Evolutionary conservation across 2,329 filamentous ascomycete species (phyloP), one percentile per base, ranked within the genome.

Genomic region (Alternaria postmessia): DNA sequence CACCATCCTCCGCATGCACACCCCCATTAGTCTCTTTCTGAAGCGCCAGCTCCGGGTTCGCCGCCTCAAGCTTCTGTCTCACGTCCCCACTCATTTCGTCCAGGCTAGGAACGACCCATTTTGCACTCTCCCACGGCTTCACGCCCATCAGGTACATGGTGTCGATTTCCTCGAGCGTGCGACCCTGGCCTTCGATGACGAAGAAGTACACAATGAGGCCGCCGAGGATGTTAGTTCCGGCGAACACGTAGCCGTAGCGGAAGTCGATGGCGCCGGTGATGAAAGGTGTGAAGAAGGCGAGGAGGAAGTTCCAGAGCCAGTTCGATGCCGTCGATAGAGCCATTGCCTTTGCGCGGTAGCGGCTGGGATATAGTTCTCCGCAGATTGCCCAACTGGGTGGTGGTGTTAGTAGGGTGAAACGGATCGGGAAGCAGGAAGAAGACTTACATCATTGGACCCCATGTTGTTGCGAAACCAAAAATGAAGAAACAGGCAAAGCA

Each of bases 131-230:
- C 81, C 86, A 87, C 0, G 90, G 88, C 66, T 81, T 85, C 26
- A 91, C 87, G 18, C 80, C 80, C 59, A 36, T 36, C 11, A 36
- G 5, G 32, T 36, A 36, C 32, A 87, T 86, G 57, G 86, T 83
- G 71, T 94, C 91, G 54, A 94, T 90, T 75, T 94, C 90, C 78
- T 94, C 91, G 0, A 94, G 83, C 0, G 88, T 89, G 8, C 90
- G 86, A 49, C 89, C 90, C 73, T 91, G 87, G 48, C 87, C 89
- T 74, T 94, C 91, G 49, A 90, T 87, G 58, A 93, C 85, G 75
- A 92, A 93, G 79, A 93, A 91, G 81, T 90, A 94, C 41, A 93
- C 89, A 18, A 92, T 75, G 0, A 88, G 62, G 0, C 86, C 85
- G 0, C 85, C 89, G 0, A 86, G 80, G 9, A 91, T 76, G 63